Base-by-base conservation (phyloP, 495 filamentous ascomycete genomes). In the Pseudevernia furfuracea region DNA sequence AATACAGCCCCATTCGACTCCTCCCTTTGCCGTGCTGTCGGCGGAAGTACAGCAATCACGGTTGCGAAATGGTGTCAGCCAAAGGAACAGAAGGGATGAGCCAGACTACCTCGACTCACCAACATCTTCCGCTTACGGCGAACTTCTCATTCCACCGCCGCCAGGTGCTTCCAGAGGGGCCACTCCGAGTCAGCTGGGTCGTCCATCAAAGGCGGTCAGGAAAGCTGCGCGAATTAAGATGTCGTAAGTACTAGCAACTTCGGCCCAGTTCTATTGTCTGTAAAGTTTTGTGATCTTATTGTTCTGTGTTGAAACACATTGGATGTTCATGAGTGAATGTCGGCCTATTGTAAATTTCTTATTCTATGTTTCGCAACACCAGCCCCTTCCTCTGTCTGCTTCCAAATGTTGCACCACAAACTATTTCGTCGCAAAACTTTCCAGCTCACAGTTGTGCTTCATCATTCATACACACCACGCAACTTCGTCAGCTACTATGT, bases 141-240 rank as follows among this genome's bases (percentile, higher is more conserved):
- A 71, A 25, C 64, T 69, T 32, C 69, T 70, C 23, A 41, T 70
- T 21, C 69, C 71, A 12, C 71, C 71, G 36, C 69, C 74, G 36
- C 72, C 77, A 28, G 78, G 75, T 36, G 82, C 79, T 60, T 85
- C 82, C 23, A 79, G 84, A 68, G 82, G 83, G 15, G 79, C 76
- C 36, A 87, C 84, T 21, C 84, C 84, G 14, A 74, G 67, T 34
- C 76, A 74, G 21, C 70, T 76, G 41, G 70, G 67, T 48, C 80
- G 81, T 46, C 77, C 84, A 41, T 72, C 75, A 64, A 85, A 85
- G 75, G 84, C 78, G 68, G 68, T 74, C 23, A 81, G 82, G 67
- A 81, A 77, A 57, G 79, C 82, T 62, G 78, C 85, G 63, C 81
- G 85, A 55, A 81, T 87, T 65, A 89, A 88, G 77, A 85, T 77